A percentile compares a stretch with the other conserved stretches of the same genome.
These are phyloP conservation scores for Microbotryum saponariae DNA, from an alignment of 1,284 basidiomycete species.

Conservation along the genomic window DNA sequence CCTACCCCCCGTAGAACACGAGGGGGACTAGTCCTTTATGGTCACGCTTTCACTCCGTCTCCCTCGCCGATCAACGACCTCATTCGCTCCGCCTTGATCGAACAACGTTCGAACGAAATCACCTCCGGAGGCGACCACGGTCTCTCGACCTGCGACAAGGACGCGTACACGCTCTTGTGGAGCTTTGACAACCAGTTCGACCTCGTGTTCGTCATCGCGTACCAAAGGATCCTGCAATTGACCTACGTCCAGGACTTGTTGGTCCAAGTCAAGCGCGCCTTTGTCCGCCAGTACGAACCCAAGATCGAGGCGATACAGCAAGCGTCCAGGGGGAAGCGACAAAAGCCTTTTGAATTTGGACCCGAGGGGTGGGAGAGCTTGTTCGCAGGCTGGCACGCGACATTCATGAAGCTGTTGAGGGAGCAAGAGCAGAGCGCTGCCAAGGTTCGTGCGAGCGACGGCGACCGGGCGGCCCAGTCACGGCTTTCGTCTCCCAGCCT, in stretches of 20 bases:
- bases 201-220: conserved; percentile 91
- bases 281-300: conserved; percentile 64
- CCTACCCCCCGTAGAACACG: conserved; percentile 11
- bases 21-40: conserved; percentile 91
- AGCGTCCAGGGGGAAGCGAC: conserved; percentile 2
- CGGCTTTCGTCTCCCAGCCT: background rate
- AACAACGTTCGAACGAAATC: conserved; percentile 52
- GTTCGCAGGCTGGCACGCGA: conserved; percentile 71
- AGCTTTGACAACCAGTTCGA: conserved; percentile 85
- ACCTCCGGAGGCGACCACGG: background rate
- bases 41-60: conserved; percentile 57
- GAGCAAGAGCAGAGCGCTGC: conserved; percentile 67
- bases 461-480: background rate
- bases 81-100: conserved; percentile 81
- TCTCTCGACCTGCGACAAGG: conserved; percentile 62
- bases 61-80: conserved; percentile 78
- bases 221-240: conserved; percentile 91
- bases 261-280: conserved; percentile 66
- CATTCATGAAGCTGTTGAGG: conserved; percentile 69
- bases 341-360: background rate
- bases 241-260: conserved; percentile 88
- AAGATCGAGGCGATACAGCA: conserved; percentile 26
- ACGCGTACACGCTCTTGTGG: conserved; percentile 80
- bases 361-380: conserved; percentile 15
- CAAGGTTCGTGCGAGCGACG: conserved; percentile 45